A percentile compares a stretch with the other conserved stretches of the same genome.
Evolutionary conservation across 345 rosid species (phyloP).

Genomic region (Lepidium sativum): DNA sequence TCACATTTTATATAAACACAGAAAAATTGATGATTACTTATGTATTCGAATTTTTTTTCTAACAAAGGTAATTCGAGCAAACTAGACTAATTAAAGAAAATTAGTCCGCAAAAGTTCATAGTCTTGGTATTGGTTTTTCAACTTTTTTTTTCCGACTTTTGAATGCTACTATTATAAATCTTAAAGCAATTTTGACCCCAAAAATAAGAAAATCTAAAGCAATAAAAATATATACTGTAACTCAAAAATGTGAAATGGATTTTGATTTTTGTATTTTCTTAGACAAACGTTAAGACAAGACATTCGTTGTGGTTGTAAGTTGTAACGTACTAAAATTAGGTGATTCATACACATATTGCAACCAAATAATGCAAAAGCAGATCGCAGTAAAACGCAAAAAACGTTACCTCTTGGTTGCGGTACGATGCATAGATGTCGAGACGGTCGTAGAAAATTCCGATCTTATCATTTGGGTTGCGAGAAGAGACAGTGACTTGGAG

Average conservation of each 20-base stretch:
- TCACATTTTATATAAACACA: too few species aligned
- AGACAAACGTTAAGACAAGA: background rate
- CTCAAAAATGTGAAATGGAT: background rate
- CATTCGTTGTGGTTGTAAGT: background rate
- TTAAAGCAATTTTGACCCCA: too few species aligned
- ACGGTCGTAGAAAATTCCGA: conserved; percentile 51
- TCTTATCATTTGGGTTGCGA: conserved; percentile 52
- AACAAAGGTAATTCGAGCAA: too few species aligned
- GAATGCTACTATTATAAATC: too few species aligned
- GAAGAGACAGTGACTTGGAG: conserved; percentile 60
- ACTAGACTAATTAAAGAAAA: too few species aligned
- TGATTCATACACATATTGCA: background rate
- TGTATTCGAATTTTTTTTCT: background rate
- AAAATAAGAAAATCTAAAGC: background rate
- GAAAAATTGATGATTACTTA: background rate
- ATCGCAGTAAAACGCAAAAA: background rate
- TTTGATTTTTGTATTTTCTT: background rate
- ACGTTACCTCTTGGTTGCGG: conserved; percentile 63
- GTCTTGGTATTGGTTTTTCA: background rate
- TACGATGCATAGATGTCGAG: conserved; percentile 51
- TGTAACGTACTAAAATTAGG: background rate
- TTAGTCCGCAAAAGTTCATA: too few species aligned
- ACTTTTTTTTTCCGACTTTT: too few species aligned
- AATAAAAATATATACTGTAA: background rate
- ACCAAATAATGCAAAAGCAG: background rate